Conservation (phyloP, 805 yeast genomes). For the Kuraishia hungarica region DNA sequence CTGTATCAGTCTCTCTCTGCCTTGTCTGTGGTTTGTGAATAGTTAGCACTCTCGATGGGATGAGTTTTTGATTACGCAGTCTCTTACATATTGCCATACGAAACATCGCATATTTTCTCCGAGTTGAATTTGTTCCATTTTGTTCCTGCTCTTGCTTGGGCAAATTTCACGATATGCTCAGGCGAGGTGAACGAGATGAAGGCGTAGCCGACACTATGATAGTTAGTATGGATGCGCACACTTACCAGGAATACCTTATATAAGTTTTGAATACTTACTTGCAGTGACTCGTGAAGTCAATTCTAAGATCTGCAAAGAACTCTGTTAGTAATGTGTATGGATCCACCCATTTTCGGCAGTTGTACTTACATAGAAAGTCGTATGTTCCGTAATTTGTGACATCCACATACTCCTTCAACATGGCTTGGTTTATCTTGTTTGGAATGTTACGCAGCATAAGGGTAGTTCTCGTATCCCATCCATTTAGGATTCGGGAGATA, state of each 20-base stretch:
- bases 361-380: slow-evolving; percentile 28
- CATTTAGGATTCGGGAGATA: slow-evolving; percentile 28
- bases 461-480: slow-evolving; percentile 36
- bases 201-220: slow-evolving; percentile 39
- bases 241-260: background rate
- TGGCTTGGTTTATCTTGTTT: slow-evolving; percentile 36
- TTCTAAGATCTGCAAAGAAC: slow-evolving; percentile 29
- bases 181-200: slow-evolving; percentile 40
- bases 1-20: slow-evolving; percentile 31
- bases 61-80: slow-evolving; percentile 5
- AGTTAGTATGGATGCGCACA: background rate
- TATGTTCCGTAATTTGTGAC: slow-evolving; percentile 29
- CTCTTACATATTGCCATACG: slow-evolving; percentile 34
- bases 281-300: slow-evolving; percentile 43
- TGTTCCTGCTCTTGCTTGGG: slow-evolving; percentile 34
- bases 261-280: slow-evolving; percentile 26
- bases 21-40: slow-evolving; percentile 24
- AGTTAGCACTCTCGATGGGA: background rate
- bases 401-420: slow-evolving; percentile 37
- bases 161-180: slow-evolving; percentile 33
- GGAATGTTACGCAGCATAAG: slow-evolving; percentile 49
- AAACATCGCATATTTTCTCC: slow-evolving; percentile 40
- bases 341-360: background rate
- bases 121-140: slow-evolving; percentile 40
- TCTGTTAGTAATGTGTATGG: background rate